Evolutionary conservation across 1,284 basidiomycete species (phyloP), one percentile per base, ranked within the genome.

Genomic region (Moesziomyces sp.): DNA sequence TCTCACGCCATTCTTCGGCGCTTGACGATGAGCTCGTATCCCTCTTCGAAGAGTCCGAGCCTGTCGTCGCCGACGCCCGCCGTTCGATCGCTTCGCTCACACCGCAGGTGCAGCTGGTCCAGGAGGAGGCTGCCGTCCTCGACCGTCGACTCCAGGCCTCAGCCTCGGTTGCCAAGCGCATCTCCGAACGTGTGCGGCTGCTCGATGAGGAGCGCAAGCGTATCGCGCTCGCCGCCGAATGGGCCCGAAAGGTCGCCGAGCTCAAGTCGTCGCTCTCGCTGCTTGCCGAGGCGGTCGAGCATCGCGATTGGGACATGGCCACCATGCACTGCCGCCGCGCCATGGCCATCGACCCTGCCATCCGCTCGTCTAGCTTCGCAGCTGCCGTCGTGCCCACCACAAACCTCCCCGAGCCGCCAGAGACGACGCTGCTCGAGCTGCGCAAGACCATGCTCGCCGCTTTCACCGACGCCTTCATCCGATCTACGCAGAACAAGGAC

Each of bases 261-360:
- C 89, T 97, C 76, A 97, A 95, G 88, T 92, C 92, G 66, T 93
- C 94, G 0, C 86, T 99, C 24, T 86, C 88, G 30, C 89, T 90
- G 18, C 87, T 97, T 9, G 90, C 91, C 64, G 84, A 87, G 0
- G 89, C 93, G 6, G 94, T 98, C 42, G 91, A 93, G 42, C 88
- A 87, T 59, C 89, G 91, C 72, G 97, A 99, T 83, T 99, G 96
- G 95, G 96, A 98, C 83, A 90, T 92, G 16, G 96, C 96, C 1
- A 91, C 93, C 0, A 88, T 93, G 69, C 91, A 94, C 80, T 97
- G 95, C 85, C 90, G 92, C 19, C 87, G 93, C 34, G 96, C 94
- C 1, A 94, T 95, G 90, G 87, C 90, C 0, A 87, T 97, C 26
- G 91, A 94, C 4, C 81, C 86, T 5, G 89, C 90, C 43, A 90